Percentiles rank a stretch among this genome's conserved stretches.
These are phyloP conservation scores for Fusarium circinatum DNA, from an alignment of 2,329 filamentous ascomycete genomes.

Conservation along the genomic window DNA sequence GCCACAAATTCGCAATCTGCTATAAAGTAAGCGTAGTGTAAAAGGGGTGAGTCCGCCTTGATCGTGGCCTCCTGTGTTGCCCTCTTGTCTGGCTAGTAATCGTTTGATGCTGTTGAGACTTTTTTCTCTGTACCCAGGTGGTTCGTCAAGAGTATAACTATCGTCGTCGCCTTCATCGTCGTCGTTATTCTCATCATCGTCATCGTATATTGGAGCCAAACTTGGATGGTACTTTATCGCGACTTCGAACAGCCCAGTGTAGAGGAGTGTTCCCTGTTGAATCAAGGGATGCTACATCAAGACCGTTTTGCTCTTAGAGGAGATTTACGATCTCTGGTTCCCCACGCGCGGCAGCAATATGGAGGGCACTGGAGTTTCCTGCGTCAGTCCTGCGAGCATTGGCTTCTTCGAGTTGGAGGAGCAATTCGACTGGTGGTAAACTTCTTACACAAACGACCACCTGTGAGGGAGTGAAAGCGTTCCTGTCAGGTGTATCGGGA, in stretches of 20 bases:
- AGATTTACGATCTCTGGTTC: neutral
- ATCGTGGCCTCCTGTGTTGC: neutral
- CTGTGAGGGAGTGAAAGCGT: neutral
- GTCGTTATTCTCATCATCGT: neutral
- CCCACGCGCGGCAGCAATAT: neutral
- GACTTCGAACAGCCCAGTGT: slow-evolving; percentile 8
- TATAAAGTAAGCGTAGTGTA: slow-evolving; percentile 2
- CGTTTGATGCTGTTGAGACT: slow-evolving; percentile 5
- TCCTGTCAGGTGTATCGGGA: neutral
- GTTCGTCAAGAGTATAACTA: neutral
- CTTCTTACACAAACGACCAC: neutral
- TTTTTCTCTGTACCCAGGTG: neutral
- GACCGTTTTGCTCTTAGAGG: neutral
- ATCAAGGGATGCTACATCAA: neutral
- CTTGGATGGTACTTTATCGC: neutral
- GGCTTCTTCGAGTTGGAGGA: slow-evolving; percentile 9
- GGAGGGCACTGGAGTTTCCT: neutral
- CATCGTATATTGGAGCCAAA: neutral
- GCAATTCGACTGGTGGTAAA: neutral
- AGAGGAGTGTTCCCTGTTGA: neutral
- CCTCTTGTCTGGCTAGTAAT: neutral
- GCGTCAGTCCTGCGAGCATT: neutral
- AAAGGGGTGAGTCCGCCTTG: neutral
- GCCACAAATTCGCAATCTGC: neutral
- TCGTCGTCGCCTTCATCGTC: neutral